Conservation (phyloP, 129 eudicot species). For the Helichrysum umbraculigerum region DNA sequence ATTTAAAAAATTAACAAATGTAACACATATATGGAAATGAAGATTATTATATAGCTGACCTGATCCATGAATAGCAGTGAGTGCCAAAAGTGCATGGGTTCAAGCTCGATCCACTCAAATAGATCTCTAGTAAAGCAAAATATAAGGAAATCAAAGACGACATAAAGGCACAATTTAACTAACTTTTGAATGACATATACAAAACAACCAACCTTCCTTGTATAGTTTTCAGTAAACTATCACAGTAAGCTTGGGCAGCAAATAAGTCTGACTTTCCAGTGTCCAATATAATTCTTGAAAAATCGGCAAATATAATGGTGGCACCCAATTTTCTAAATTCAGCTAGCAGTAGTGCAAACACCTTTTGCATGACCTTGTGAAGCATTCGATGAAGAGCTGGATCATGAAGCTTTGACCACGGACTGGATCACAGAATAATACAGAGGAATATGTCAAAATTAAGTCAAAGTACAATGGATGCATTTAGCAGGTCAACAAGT, state of each 20-base stretch:
- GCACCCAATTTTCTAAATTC: conserved; percentile 95
- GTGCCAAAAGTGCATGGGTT: conserved; percentile 91
- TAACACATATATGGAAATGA: background rate
- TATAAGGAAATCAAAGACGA: conserved; percentile 14
- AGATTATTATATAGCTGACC: conserved; percentile 42
- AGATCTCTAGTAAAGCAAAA: conserved; percentile 53
- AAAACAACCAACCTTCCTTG: conserved; percentile 61
- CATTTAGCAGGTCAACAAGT: conserved; percentile 18
- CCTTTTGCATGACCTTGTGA: conserved; percentile 94
- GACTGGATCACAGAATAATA: conserved; percentile 50
- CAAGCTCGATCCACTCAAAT: conserved; percentile 96
- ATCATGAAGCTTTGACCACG: conserved; percentile 86
- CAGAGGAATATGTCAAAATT: background rate
- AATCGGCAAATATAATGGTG: conserved; percentile 74
- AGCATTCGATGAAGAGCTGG: conserved; percentile 96
- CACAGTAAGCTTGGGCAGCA: conserved; percentile 93
- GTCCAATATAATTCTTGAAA: conserved; percentile 74
- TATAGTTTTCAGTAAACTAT: conserved; percentile 67
- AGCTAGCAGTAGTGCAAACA: conserved; percentile 77
- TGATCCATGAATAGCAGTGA: conserved; percentile 96
- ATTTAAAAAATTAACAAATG: background rate
- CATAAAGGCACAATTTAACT: background rate
- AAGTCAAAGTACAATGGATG: background rate
- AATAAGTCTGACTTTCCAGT: conserved; percentile 85
- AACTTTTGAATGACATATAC: conserved; percentile 6